phyloP scores from a whole-genome alignment of 208 protist species.

The Balamuthia mandrillaris region DNA sequence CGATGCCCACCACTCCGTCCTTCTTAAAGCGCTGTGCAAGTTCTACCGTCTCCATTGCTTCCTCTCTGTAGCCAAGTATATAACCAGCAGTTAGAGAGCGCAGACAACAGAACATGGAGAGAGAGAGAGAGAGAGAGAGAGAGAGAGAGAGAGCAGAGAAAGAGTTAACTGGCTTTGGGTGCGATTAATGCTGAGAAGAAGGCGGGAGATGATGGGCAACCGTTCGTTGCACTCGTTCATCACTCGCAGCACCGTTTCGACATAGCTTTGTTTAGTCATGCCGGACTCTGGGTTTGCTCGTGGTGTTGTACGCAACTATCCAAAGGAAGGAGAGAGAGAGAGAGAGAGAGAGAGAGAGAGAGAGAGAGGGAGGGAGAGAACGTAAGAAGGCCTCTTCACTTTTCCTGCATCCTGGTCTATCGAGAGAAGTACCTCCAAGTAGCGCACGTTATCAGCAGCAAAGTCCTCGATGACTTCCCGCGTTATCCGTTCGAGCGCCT shows the following conservation, averaged over 20 bases:
- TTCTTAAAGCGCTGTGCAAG: not conserved
- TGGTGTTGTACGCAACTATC: not conserved
- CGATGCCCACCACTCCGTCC: not conserved
- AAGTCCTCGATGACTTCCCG: slow-evolving; percentile 16
- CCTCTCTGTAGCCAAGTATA: not conserved
- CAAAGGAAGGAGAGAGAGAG: not conserved
- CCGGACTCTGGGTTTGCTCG: not conserved
- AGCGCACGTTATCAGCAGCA: slow-evolving; percentile 1
- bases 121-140: not conserved
- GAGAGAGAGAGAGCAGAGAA: not conserved
- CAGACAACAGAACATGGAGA: not conserved
- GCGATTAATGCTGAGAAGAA: slow-evolving; percentile 15
- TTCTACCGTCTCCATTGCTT: not conserved
- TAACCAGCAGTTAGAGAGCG: not conserved
- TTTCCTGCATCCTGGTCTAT: no score
- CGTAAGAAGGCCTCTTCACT: not conserved
- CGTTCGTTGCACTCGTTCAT: not conserved
- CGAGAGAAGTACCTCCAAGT: not conserved
- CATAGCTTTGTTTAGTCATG: not conserved
- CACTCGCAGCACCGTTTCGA: not conserved
- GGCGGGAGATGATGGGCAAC: not conserved
- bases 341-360: not conserved
- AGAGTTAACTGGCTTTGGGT: not conserved
- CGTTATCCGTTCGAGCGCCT: not conserved
- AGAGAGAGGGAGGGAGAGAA: not conserved